phyloP scores from a whole-genome alignment of 306 rosid species.

The Sechiopsis laciniata region DNA sequence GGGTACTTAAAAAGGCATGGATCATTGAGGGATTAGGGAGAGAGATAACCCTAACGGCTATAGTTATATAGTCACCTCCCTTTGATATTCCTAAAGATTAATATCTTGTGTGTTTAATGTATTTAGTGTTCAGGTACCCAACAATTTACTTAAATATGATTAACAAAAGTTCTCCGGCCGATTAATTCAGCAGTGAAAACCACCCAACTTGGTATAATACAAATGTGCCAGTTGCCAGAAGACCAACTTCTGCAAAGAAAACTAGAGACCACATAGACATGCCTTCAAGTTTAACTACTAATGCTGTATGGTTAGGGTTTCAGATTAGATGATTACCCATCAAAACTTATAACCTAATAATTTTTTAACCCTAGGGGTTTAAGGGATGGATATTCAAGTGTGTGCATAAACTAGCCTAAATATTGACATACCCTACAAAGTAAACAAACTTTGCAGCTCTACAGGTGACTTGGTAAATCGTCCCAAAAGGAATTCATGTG shows the following conservation, averaged over 20 bases:
- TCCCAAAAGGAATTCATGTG: neutral
- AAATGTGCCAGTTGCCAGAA: neutral
- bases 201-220: neutral
- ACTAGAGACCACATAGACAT: neutral
- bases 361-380: neutral
- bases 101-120: too few relatives aligned
- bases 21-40: too few relatives aligned
- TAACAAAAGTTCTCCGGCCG: neutral
- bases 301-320: neutral
- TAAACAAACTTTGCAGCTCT: neutral
- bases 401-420: neutral
- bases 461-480: neutral
- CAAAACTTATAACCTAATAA: neutral
- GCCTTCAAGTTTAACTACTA: neutral
- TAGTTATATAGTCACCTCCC: too few relatives aligned
- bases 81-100: too few relatives aligned
- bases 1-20: too few relatives aligned
- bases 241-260: constrained; percentile 7
- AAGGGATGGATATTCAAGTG: neutral
- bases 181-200: neutral
- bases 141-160: neutral
- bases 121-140: too few relatives aligned
- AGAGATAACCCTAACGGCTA: too few relatives aligned
- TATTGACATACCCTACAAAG: neutral
- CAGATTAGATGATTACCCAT: neutral